Base-by-base conservation (phyloP, 495 filamentous ascomycete genomes). In the Penicillium canariense region DNA sequence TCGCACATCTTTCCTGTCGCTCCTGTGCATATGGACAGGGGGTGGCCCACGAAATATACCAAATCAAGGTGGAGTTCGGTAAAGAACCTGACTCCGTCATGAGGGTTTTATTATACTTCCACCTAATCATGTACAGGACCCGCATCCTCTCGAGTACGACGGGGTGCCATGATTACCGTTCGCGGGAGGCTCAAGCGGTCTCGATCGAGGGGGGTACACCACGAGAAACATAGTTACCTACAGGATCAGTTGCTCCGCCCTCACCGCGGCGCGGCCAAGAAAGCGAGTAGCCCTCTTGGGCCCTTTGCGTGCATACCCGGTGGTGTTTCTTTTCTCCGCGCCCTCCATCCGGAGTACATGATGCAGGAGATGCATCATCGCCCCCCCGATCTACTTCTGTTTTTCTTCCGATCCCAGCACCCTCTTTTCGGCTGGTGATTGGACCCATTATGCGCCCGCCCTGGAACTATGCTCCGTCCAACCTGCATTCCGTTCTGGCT, bases 321-420 rank as follows among this genome's bases (percentile, higher is more conserved):
- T 50, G 23, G 44, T 51, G 47, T 55, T 56, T 52, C 48, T 59
- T 56, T 55, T 55, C 54, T 64, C 57, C 56, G 40, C 48, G 30
- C 34, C 43, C 30, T 61, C 53, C 47, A 59, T 59, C 63, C 58
- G 64, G 61, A 67, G 58, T 67, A 65, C 65, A 67, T 67, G 61
- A 67, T 65, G 61, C 64, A 65, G 55, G 47, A 57, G 58, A 59
- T 62, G 64, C 63, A 64, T 66, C 61, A 63, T 66, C 50, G 61
- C 63, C 63, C 63, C 54, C 49, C 43, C 54, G 42, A 57, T 61
- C 59, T 53, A 15, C 43, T 11, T 55, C 59, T 35, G 40, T 34
- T 55, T 60, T 28, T 34, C 36, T 56, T 60, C 60, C 63, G 57
- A 66, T 63, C 49, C 20, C 34, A 36, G 45, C 40, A 32, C 40